A percentile compares a stretch with the other conserved stretches of the same genome.
Conservation (phyloP, 192 early-diverging fungal genomes). For the Podila epigama region DNA sequence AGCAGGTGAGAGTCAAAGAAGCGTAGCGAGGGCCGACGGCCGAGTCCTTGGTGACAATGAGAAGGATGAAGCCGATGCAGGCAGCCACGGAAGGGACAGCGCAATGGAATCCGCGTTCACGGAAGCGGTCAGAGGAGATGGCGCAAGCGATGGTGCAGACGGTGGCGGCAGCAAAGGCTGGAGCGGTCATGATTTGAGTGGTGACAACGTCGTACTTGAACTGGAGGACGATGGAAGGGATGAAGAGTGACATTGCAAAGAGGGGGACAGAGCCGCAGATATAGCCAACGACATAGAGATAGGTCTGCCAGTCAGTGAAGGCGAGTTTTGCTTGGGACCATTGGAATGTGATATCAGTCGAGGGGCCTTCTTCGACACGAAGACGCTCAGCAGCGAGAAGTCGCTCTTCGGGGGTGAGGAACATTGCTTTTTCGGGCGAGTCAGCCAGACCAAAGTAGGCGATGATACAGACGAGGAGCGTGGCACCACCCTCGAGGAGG, state of each 20-base stretch:
- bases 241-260: conserved; percentile 66
- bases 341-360: conserved; percentile 47
- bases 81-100: conserved; percentile 35
- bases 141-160: conserved; percentile 34
- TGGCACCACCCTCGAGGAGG: conserved; percentile 63
- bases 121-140: conserved; percentile 39
- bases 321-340: conserved; percentile 47
- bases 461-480: conserved; percentile 20
- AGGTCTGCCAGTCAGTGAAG: conserved; percentile 51
- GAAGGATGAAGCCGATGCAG: conserved; percentile 48
- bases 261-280: conserved; percentile 65
- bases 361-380: conserved; percentile 50
- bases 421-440: conserved; percentile 51
- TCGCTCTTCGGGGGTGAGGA: conserved; percentile 52
- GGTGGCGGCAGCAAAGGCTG: conserved; percentile 10
- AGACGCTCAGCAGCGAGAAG: conserved; percentile 42
- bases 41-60: conserved; percentile 33
- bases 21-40: conserved; percentile 40
- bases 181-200: conserved; percentile 24
- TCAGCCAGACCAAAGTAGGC: conserved; percentile 54
- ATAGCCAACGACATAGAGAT: conserved; percentile 58
- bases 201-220: conserved; percentile 15
- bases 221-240: conserved; percentile 66
- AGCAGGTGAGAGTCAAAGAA: conserved; percentile 1
- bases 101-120: conserved; percentile 52